Evolutionary conservation across 2,329 filamentous ascomycete species (phyloP).

Genomic region (Botrytis porri): DNA sequence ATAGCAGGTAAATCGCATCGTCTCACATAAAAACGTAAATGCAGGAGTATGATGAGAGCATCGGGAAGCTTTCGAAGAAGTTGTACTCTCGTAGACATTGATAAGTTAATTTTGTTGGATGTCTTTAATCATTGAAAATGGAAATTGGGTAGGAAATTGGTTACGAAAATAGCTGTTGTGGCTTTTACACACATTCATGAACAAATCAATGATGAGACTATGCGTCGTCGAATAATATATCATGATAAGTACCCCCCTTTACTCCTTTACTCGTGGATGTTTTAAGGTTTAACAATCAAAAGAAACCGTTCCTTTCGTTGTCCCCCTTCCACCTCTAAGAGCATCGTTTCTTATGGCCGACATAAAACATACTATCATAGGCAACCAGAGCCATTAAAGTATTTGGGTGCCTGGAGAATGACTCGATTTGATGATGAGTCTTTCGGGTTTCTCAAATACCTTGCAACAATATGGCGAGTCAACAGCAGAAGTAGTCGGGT

Average conservation of each 20-base stretch:
- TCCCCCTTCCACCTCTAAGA: neutral
- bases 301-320: neutral
- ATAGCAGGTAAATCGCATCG: neutral
- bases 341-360: no score
- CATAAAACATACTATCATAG: neutral
- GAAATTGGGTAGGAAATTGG: neutral
- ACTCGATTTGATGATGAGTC: neutral
- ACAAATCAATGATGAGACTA: neutral
- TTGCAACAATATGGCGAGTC: neutral
- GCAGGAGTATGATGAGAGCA: neutral
- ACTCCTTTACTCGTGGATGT: neutral
- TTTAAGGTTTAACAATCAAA: neutral
- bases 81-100: no score
- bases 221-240: no score
- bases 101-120: neutral
- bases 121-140: neutral
- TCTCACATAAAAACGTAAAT: neutral
- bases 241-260: neutral
- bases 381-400: neutral
- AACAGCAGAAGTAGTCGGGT: neutral
- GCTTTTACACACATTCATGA: no score
- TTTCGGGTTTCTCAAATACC: neutral
- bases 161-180: neutral
- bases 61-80: neutral
- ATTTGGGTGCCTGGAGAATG: neutral